Evolutionary conservation across 345 rosid species (phyloP).

Genomic region (Turnera subulata): DNA sequence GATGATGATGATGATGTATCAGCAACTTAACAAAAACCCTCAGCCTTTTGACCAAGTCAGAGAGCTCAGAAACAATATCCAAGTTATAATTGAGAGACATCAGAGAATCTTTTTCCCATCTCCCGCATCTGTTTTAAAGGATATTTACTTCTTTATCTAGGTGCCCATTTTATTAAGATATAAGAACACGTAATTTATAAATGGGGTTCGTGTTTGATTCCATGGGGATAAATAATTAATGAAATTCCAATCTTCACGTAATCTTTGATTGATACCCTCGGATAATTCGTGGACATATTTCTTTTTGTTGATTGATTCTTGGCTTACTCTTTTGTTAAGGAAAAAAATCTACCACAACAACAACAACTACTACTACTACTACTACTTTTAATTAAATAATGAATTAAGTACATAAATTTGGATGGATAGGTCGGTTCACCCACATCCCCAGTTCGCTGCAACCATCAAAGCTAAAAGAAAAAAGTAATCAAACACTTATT

Average conservation of each 20-base stretch:
- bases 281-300: too few relatives aligned
- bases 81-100: conserved; percentile 26
- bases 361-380: too few relatives aligned
- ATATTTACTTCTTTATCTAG: too few relatives aligned
- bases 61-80: conserved; percentile 33
- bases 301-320: not conserved
- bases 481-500: not conserved
- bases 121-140: too few relatives aligned
- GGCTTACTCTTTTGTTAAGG: not conserved
- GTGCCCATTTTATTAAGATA: too few relatives aligned
- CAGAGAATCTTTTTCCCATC: conserved; percentile 35
- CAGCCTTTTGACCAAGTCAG: conserved; percentile 46
- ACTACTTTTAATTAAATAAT: too few relatives aligned
- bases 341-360: not conserved
- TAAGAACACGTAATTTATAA: too few relatives aligned
- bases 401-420: not conserved
- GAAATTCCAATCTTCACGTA: conserved; percentile 1
- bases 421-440: conserved; percentile 30
- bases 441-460: conserved; percentile 19
- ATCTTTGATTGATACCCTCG: too few relatives aligned
- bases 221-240: too few relatives aligned
- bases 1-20: conserved; percentile 5
- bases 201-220: too few relatives aligned
- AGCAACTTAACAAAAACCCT: conserved; percentile 7
- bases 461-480: conserved; percentile 16